Percentiles rank a stretch among this genome's conserved stretches.
phyloP scores from a whole-genome alignment of 495 filamentous ascomycete species.

The Penicillium psychrofluorescens region DNA sequence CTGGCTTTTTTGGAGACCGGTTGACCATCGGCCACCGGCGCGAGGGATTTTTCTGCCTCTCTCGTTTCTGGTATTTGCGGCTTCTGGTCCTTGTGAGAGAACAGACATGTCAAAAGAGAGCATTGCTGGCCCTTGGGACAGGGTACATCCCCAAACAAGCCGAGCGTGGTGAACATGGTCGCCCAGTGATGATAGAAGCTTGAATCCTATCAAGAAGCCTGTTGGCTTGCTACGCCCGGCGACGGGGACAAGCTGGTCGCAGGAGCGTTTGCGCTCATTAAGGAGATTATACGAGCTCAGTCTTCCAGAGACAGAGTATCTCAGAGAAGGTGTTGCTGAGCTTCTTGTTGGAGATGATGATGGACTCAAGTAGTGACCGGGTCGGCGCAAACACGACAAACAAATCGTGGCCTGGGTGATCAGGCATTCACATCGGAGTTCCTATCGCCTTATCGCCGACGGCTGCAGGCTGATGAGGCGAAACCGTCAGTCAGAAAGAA shows the following conservation, averaged over 20 bases:
- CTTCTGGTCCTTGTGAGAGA: conserved; percentile 37
- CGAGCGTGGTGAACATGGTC: conserved; percentile 60
- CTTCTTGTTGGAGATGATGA: too few species aligned
- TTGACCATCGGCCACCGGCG: background rate
- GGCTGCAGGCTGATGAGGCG: conserved; percentile 1
- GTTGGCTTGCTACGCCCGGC: too few species aligned
- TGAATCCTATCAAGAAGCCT: too few species aligned
- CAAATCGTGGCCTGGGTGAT: background rate
- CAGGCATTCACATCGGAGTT: background rate
- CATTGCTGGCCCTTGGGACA: conserved; percentile 57
- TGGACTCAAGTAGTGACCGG: too few species aligned
- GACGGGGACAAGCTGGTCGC: too few species aligned
- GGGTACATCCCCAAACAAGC: conserved; percentile 54
- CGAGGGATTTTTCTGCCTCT: background rate
- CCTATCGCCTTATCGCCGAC: conserved; percentile 7
- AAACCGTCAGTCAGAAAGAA: background rate
- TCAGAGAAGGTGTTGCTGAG: too few species aligned
- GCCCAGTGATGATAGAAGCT: conserved; percentile 5
- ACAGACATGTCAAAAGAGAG: conserved; percentile 51
- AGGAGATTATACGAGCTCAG: too few species aligned
- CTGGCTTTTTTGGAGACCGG: conserved; percentile 1
- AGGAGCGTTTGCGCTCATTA: too few species aligned
- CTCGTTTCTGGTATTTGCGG: background rate
- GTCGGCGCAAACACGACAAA: background rate
- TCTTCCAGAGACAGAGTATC: too few species aligned